Base-by-base conservation (phyloP, 1,139 yeast species). In the Geotrichum cucujoidarum region DNA sequence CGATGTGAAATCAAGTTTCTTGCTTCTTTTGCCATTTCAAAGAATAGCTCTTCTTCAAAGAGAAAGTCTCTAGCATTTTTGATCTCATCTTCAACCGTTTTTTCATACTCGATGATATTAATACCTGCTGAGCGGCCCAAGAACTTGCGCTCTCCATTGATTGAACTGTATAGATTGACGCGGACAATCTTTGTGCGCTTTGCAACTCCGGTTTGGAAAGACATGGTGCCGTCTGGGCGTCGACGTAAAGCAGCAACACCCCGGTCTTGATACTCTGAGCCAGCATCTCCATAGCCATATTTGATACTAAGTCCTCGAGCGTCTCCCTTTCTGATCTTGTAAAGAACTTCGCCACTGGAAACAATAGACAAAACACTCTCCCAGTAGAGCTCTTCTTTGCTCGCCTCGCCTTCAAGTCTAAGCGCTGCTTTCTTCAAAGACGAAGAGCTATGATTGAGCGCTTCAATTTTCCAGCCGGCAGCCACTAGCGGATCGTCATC, bases 281-380 rank as follows among this genome's bases (percentile, higher is more conserved):
- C 98, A 0, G 95, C 81, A 63, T 89, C 97, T 8, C 85, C 92
- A 65, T 79, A 92, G 0, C 97, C 97, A 61, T 85, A 90, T 59
- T 86, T 87, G 32, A 90, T 83, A 1, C 90, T 95, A 38, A 90
- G 67, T 34, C 79, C 79, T 40, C 72, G 57, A 62, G 81, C 63
- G 11, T 64, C 63, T 20, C 72, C 72, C 49, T 79, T 83, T 49
- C 81, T 74, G 33, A 83, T 73, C 59, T 85, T 85, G 60, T 83
- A 83, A 16, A 90, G 68, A 1, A 84, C 83, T 59, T 89, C 97
- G 43, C 83, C 78, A 13, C 73, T 73, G 48, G 77, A 74, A 25
- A 77, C 74, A 43, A 81, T 76, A 27, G 71, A 66, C 50, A 74
- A 66, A 17, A 83, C 72, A 52, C 75, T 75, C 50, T 75, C 73